A percentile compares a stretch with the other conserved stretches of the same genome.
Evolutionary conservation across 225 moss, liverwort and hornwort genomes (phyloP).

Genomic region (Takakia lepidozioides): DNA sequence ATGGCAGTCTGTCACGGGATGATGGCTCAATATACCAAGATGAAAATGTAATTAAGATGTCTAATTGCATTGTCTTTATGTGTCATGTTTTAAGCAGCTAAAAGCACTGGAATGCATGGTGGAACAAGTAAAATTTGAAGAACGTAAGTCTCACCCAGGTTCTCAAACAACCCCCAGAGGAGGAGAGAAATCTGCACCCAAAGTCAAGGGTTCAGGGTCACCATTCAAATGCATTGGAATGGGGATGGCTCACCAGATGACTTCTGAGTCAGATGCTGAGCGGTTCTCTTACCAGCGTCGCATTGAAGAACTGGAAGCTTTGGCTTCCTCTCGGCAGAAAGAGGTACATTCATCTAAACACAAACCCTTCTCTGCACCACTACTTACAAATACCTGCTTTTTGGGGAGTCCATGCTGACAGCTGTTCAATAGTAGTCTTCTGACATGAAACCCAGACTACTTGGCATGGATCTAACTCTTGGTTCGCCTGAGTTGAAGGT

Average conservation of each 20-base stretch:
- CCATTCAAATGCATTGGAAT: constrained; percentile 49
- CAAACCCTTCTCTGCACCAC: too few species aligned
- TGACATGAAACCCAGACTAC: too few species aligned
- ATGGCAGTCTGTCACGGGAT: too few species aligned
- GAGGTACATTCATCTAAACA: too few species aligned
- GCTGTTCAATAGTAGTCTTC: too few species aligned
- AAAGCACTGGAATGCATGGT: constrained; percentile 46
- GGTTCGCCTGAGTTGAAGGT: too few species aligned
- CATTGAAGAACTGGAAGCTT: constrained; percentile 71
- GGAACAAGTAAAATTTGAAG: constrained; percentile 35
- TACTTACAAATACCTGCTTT: too few species aligned
- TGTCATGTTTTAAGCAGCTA: constrained; percentile 32
- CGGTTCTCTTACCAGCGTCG: constrained; percentile 43
- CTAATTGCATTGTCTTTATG: not conserved
- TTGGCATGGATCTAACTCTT: too few species aligned
- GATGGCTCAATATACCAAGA: too few species aligned
- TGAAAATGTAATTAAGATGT: not conserved
- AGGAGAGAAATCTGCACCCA: constrained; percentile 14
- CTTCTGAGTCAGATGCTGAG: constrained; percentile 34
- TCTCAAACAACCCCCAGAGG: constrained; percentile 19
- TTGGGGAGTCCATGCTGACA: too few species aligned
- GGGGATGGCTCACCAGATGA: constrained; percentile 41
- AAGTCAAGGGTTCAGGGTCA: constrained; percentile 28
- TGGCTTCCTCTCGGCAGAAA: constrained; percentile 71
- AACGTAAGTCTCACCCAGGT: constrained; percentile 18